Conservation (phyloP, 257 asterid species). For the Ophiorrhiza pumila region DNA sequence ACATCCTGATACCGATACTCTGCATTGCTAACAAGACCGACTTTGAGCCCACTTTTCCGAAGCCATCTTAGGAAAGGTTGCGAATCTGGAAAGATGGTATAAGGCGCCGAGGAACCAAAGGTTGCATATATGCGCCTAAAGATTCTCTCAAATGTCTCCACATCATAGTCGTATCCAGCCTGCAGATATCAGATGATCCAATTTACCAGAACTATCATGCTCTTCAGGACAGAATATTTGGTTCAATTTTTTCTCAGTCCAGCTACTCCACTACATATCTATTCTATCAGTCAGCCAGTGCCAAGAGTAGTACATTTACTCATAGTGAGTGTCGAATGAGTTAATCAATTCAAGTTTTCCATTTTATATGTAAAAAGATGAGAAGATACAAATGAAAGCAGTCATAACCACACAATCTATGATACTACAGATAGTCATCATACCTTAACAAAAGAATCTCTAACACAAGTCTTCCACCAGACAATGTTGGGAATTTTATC, state of each 20-base stretch:
- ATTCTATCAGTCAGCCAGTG: background rate
- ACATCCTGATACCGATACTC: conserved; percentile 90
- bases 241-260: background rate
- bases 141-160: conserved; percentile 83
- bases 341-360: background rate
- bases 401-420: conserved; percentile 1
- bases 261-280: background rate
- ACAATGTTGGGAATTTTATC: conserved; percentile 85
- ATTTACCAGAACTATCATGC: conserved; percentile 2
- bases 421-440: conserved; percentile 19
- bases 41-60: conserved; percentile 54
- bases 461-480: conserved; percentile 96
- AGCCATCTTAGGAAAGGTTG: conserved; percentile 85
- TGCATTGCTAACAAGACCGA: conserved; percentile 89
- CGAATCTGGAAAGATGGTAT: conserved; percentile 71
- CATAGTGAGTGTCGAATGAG: background rate
- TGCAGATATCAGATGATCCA: conserved; percentile 32
- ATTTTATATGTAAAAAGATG: background rate
- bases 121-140: conserved; percentile 83
- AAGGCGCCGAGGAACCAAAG: conserved; percentile 94
- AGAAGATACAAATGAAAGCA: background rate
- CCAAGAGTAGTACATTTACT: background rate
- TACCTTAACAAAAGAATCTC: conserved; percentile 87
- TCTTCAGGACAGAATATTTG: background rate
- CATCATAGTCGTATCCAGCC: conserved; percentile 97